Base-by-base conservation (phyloP, 176 grass and related monocot species). In the Aechmea fasciata region DNA sequence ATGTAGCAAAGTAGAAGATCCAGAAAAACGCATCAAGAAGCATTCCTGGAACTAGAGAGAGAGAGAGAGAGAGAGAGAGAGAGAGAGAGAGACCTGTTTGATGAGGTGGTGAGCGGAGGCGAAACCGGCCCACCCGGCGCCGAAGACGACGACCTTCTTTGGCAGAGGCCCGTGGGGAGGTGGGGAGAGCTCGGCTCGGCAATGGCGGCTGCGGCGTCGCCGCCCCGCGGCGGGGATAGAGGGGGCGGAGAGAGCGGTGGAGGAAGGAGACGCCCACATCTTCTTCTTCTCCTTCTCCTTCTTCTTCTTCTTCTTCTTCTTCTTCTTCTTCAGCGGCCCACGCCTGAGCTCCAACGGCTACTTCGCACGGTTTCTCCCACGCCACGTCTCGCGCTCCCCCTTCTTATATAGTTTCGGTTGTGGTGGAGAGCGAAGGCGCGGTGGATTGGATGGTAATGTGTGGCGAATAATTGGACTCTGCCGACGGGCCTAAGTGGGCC, bases 141-240 rank as follows among this genome's bases (percentile, higher is more conserved):
- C 85, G 51, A 87, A 81, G 64, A 96, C 79, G 48, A 81, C 76
- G 10, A 96, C 92, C 85, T 85, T 96, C 72, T 89, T 96, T 78
- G 15, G 64, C 47, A n/a, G 20, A 9, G 51, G 20, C 55, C 50
- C 61, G 26, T 28, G 26, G 0, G 9, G 49, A 1, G 63, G 48
- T 1, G 53, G 48, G 0, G 73, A 73, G 57, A 75, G 49, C 47
- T 82, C 80, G 11, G 83, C 80, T 9, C 74, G 83, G 74, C 72
- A 29, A 64, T 67, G 71, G 64, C 18, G 77, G 41, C 54, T 76
- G 73, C 52, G 70, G 48, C 61, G 3, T 50, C 26, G 12, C 47
- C 26, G 12, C 47, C n/a, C n/a, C n/a, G 47, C 50, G 23, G 48
- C 26, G 6, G 24, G 13, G 17, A 50, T 51, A 69, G 57, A 19